A percentile compares a stretch with the other conserved stretches of the same genome.
These are phyloP conservation scores for Citeromyces hawaiiensis DNA, from an alignment of 1,139 yeast genomes.

Conservation along the genomic window DNA sequence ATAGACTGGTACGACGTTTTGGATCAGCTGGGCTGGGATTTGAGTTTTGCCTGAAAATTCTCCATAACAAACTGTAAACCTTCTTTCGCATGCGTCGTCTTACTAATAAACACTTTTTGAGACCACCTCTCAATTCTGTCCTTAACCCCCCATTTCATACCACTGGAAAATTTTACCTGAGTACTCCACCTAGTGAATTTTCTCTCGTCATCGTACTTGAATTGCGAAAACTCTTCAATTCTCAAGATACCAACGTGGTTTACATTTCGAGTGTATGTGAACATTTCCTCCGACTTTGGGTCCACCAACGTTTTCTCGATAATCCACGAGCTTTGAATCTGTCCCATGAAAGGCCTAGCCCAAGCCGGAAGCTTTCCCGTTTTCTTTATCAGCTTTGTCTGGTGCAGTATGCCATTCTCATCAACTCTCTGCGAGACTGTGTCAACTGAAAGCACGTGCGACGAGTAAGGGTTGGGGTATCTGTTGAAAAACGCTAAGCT, in stretches of 20 bases:
- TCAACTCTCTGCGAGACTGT: constrained; percentile 53
- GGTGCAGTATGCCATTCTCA: constrained; percentile 47
- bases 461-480: constrained; percentile 83
- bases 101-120: constrained; percentile 51
- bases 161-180: constrained; percentile 58
- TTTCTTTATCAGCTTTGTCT: constrained; percentile 68
- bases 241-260: constrained; percentile 74
- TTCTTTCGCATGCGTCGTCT: constrained; percentile 49
- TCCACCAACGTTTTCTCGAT: constrained; percentile 72
- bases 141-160: constrained; percentile 52
- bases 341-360: constrained; percentile 66
- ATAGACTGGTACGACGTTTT: constrained; percentile 62
- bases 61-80: constrained; percentile 79
- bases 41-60: constrained; percentile 49
- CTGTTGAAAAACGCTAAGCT: constrained; percentile 72
- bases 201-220: constrained; percentile 22
- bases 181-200: constrained; percentile 9
- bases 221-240: constrained; percentile 67
- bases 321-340: constrained; percentile 67
- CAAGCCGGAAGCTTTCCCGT: constrained; percentile 74
- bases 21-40: constrained; percentile 60
- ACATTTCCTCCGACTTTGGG: constrained; percentile 39
- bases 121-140: constrained; percentile 80
- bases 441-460: constrained; percentile 82
- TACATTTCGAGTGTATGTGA: constrained; percentile 69